These are phyloP conservation scores for Vickermania ingenoplastis DNA, from an alignment of 208 protist genomes.

Conservation along the genomic window DNA sequence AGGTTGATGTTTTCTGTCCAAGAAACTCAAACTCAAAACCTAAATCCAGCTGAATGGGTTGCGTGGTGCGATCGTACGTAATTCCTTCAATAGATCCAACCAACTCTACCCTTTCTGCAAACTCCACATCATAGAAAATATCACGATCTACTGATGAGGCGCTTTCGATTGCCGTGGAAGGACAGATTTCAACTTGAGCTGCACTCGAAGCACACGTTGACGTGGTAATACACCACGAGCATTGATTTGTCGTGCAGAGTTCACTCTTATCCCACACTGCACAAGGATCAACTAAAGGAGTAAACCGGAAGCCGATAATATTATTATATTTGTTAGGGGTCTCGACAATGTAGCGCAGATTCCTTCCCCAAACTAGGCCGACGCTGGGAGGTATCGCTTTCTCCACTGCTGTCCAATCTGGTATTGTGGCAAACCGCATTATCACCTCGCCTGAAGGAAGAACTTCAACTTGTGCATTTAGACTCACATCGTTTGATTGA, in stretches of 20 bases:
- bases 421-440: slow-evolving; percentile 14
- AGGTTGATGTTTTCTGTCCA: slow-evolving; percentile 1
- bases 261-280: neutral
- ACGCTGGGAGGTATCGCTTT: slow-evolving; percentile 2
- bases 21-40: slow-evolving; percentile 13
- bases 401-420: neutral
- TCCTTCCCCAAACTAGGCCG: slow-evolving; percentile 9
- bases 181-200: slow-evolving; percentile 1
- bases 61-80: neutral
- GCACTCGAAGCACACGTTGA: neutral
- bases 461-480: slow-evolving; percentile 20
- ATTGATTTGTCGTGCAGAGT: neutral
- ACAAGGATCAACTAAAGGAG: slow-evolving; percentile 5
- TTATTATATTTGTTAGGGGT: neutral
- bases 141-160: neutral
- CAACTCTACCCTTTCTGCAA: neutral
- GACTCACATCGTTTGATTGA: neutral
- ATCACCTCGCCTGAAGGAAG: slow-evolving; percentile 13
- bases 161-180: neutral
- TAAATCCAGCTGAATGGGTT: neutral
- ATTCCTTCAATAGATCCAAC: neutral
- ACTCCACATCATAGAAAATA: slow-evolving; percentile 6
- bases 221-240: slow-evolving; percentile 6
- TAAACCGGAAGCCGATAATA: slow-evolving; percentile 11
- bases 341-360: slow-evolving; percentile 3